Conservation (phyloP, 2,329 filamentous ascomycete species). For the Dactylellina parvicollis region DNA sequence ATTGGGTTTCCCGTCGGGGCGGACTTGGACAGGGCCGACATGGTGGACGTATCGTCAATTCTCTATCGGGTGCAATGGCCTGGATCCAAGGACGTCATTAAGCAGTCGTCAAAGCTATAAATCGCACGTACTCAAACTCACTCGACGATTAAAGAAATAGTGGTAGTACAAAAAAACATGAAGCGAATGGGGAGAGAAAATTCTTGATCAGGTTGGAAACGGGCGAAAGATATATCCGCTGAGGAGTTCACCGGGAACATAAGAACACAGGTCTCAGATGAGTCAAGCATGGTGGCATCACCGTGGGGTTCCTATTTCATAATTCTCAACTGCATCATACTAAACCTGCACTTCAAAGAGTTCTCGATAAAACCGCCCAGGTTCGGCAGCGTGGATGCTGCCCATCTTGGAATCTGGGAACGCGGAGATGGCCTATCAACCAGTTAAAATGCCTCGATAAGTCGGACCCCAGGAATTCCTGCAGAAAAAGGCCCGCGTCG, state of each 20-base stretch:
- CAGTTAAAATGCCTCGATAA: slow-evolving; percentile 51
- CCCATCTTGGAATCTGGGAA: slow-evolving; percentile 20
- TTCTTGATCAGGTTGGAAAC: neutral
- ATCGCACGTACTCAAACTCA: no score
- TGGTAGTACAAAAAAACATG: slow-evolving; percentile 23
- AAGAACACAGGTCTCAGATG: slow-evolving; percentile 52
- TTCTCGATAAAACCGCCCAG: neutral
- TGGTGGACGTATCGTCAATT: neutral
- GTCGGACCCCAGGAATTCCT: neutral
- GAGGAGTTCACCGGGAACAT: slow-evolving; percentile 47
- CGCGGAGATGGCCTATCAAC: slow-evolving; percentile 46
- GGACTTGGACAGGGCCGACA: slow-evolving; percentile 48
- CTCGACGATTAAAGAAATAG: neutral
- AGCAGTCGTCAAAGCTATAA: neutral
- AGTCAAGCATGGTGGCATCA: slow-evolving; percentile 38
- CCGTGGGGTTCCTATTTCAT: slow-evolving; percentile 39
- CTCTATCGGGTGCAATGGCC: neutral
- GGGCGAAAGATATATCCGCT: slow-evolving; percentile 23
- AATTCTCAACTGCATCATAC: slow-evolving; percentile 25
- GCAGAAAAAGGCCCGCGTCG: slow-evolving; percentile 26
- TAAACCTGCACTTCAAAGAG: slow-evolving; percentile 7
- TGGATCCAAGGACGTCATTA: neutral
- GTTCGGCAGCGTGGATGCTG: slow-evolving; percentile 9
- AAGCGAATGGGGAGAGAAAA: slow-evolving; percentile 19
- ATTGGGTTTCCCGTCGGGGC: slow-evolving; percentile 35